A percentile compares a stretch with the other conserved stretches of the same genome.
Conservation (phyloP, 73 alveolate genomes). For the Paramecium tetraurelia region DNA sequence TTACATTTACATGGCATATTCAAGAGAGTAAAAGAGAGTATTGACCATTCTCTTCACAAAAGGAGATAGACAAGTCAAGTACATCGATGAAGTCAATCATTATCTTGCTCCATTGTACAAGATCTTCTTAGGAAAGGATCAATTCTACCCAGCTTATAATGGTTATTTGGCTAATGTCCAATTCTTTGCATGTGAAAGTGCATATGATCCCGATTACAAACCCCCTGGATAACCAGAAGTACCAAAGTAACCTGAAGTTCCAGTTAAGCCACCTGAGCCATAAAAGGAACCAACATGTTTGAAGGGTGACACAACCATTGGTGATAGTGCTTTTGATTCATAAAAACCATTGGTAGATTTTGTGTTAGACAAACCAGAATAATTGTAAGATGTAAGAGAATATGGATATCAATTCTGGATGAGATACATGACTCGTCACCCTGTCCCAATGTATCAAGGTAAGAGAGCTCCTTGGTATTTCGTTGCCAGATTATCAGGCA, state of each 20-base stretch:
- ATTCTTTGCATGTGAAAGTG: conserved; percentile 1
- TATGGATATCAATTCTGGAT: conserved; percentile 49
- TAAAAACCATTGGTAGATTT: neutral
- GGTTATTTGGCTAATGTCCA: neutral
- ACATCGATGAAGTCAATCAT: conserved; percentile 3
- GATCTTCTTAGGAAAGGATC: conserved; percentile 36
- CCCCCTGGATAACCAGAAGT: conserved; percentile 24
- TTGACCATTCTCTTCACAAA: neutral
- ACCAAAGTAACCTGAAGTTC: neutral
- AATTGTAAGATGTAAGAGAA: conserved; percentile 42
- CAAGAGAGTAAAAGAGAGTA: neutral
- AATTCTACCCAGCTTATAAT: conserved; percentile 38
- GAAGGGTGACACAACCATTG: neutral
- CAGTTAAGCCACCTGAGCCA: conserved; percentile 31
- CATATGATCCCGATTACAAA: neutral
- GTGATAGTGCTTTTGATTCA: neutral
- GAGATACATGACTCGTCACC: conserved; percentile 28
- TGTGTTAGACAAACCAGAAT: neutral
- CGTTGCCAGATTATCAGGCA: neutral
- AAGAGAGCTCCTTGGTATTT: conserved; percentile 37
- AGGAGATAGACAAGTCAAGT: conserved; percentile 21
- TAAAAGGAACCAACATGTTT: conserved; percentile 15
- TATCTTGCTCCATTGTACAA: conserved; percentile 21
- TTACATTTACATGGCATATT: conserved; percentile 20
- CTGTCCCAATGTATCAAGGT: conserved; percentile 40